These are phyloP conservation scores for Hondaea fermentalgiana DNA, from an alignment of 108 stramenopile genomes.

Conservation along the genomic window DNA sequence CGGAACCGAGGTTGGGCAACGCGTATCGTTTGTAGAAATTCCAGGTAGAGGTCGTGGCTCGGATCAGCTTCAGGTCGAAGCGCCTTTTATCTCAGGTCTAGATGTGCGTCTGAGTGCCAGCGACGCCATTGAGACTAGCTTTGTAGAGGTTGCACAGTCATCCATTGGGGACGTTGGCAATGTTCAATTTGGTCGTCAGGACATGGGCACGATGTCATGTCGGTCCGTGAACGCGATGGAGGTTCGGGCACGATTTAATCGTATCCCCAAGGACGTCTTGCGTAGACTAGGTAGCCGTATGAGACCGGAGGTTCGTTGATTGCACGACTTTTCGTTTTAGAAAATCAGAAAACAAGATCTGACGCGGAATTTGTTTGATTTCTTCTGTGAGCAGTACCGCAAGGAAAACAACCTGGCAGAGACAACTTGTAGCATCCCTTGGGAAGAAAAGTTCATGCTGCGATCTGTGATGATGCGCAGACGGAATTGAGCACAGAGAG, in stretches of 20 bases:
- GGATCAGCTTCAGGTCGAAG: neutral
- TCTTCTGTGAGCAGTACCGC: no score
- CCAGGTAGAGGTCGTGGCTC: neutral
- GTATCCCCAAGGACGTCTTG: neutral
- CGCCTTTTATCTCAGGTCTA: neutral
- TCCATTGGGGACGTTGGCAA: neutral
- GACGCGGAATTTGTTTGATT: no score
- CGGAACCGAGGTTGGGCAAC: neutral
- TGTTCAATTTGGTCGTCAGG: neutral
- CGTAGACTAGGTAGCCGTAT: neutral
- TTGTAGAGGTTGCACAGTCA: neutral
- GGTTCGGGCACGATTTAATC: neutral
- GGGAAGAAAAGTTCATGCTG: no score
- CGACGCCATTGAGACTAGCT: neutral
- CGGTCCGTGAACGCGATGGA: neutral
- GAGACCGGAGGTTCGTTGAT: neutral
- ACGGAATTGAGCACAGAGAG: no score
- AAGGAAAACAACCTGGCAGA: no score
- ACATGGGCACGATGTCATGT: neutral
- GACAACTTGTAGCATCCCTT: no score
- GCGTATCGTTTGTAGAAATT: neutral
- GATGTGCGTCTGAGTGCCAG: neutral
- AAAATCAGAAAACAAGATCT: no score
- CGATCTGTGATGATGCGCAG: no score
- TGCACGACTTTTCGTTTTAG: no score